A percentile compares a stretch with the other conserved stretches of the same genome.
phyloP scores from a whole-genome alignment of 768 basidiomycete species.

The Chlorophyllum brunneum region DNA sequence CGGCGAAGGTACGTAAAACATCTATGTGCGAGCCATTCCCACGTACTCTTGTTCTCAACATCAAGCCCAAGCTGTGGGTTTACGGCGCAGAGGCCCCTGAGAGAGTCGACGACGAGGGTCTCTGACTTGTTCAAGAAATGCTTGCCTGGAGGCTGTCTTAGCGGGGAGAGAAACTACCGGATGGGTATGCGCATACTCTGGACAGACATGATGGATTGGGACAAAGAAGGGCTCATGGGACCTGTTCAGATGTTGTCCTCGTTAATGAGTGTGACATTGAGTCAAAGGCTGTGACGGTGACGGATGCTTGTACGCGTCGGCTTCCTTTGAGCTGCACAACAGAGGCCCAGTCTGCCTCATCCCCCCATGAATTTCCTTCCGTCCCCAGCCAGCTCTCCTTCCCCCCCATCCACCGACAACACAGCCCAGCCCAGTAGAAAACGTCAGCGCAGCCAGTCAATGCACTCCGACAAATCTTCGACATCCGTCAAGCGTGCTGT shows the following conservation, averaged over 20 bases:
- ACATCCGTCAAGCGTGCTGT: slow-evolving; percentile 79
- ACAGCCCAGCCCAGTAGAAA: slow-evolving; percentile 48
- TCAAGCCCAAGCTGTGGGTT: slow-evolving; percentile 77
- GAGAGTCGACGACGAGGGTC: slow-evolving; percentile 73
- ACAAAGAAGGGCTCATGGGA: slow-evolving; percentile 8
- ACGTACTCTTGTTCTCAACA: slow-evolving; percentile 61
- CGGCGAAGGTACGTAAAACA: slow-evolving; percentile 13
- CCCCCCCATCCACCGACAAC: slow-evolving; percentile 34
- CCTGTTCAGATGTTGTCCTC: neutral
- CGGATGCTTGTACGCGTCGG: slow-evolving; percentile 3
- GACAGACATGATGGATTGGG: slow-evolving; percentile 30
- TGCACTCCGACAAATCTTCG: slow-evolving; percentile 67
- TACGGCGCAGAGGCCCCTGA: slow-evolving; percentile 64
- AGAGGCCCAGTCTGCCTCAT: neutral
- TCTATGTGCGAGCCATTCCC: neutral
- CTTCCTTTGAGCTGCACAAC: slow-evolving; percentile 8
- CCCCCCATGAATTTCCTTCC: slow-evolving; percentile 42
- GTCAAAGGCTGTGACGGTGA: slow-evolving; percentile 12
- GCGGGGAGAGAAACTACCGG: neutral
- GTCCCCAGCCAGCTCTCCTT: slow-evolving; percentile 43
- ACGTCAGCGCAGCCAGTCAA: slow-evolving; percentile 71
- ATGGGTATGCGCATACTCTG: slow-evolving; percentile 26
- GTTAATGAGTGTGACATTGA: slow-evolving; percentile 4
- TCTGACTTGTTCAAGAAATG: slow-evolving; percentile 76
- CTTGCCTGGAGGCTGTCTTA: slow-evolving; percentile 38